These are phyloP conservation scores for Fusarium verrucosum DNA, from an alignment of 2,329 filamentous ascomycete species.

Conservation along the genomic window DNA sequence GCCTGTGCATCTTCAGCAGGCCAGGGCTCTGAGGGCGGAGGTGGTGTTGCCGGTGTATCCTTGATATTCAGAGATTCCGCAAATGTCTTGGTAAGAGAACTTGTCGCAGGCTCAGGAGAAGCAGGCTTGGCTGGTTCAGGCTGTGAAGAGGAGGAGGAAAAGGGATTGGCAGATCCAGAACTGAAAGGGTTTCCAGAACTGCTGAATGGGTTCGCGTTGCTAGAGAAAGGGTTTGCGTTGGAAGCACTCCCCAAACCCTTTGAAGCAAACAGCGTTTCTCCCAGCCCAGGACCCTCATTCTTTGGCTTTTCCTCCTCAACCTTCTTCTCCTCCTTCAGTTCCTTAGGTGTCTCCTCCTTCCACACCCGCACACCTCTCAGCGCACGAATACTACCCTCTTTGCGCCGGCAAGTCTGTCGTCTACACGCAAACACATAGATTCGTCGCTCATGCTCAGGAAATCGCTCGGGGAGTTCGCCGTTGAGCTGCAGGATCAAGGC, in stretches of 20 bases:
- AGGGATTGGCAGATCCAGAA: conserved; percentile 44
- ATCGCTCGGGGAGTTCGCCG: conserved; percentile 85
- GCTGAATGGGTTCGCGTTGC: conserved; percentile 60
- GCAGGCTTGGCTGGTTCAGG: conserved; percentile 47
- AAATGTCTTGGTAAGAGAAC: conserved; percentile 68
- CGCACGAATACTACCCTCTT: conserved; percentile 81
- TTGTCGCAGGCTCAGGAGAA: conserved; percentile 40
- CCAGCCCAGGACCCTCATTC: conserved; percentile 59
- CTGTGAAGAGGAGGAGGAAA: conserved; percentile 48
- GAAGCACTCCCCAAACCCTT: conserved; percentile 55
- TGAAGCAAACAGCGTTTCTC: conserved; percentile 75
- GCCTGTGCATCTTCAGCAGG: conserved; percentile 73
- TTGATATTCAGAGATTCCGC: conserved; percentile 81
- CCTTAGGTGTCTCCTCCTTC: conserved; percentile 49
- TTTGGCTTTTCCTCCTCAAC: conserved; percentile 50
- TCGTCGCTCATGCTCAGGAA: conserved; percentile 86
- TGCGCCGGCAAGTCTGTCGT: conserved; percentile 80
- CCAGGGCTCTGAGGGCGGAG: conserved; percentile 73
- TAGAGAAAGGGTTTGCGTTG: conserved; percentile 69
- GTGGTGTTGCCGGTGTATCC: conserved; percentile 51
- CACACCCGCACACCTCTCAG: conserved; percentile 73
- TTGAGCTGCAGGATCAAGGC: conserved; percentile 89
- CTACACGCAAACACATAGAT: conserved; percentile 88
- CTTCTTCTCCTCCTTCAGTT: conserved; percentile 45
- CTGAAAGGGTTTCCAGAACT: conserved; percentile 48